Percentiles rank a stretch among this genome's conserved stretches.
These are phyloP conservation scores for Candida piceae DNA, from an alignment of 805 yeast genomes.

Conservation along the genomic window DNA sequence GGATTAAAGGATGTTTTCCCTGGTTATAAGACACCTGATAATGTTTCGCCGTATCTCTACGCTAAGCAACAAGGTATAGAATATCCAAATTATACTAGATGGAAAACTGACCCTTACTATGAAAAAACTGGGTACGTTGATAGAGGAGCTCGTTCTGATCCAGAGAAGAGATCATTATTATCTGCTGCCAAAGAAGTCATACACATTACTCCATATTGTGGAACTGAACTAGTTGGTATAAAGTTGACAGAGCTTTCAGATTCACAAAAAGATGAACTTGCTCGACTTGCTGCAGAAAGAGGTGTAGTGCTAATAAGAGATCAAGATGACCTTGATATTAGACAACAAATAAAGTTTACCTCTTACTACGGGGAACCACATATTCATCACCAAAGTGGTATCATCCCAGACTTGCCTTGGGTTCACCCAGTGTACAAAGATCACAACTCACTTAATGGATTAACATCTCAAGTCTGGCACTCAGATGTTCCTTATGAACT, in stretches of 20 bases:
- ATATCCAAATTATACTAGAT: slow-evolving; percentile 13
- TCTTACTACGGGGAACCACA: slow-evolving; percentile 39
- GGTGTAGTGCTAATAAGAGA: slow-evolving; percentile 43
- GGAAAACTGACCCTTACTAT: slow-evolving; percentile 13
- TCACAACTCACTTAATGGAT: slow-evolving; percentile 28
- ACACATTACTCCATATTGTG: slow-evolving; percentile 41
- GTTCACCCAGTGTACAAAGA: slow-evolving; percentile 32
- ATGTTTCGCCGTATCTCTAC: slow-evolving; percentile 10
- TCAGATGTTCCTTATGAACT: slow-evolving; percentile 67
- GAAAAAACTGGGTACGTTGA: slow-evolving; percentile 9
- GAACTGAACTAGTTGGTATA: slow-evolving; percentile 51
- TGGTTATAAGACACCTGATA: slow-evolving; percentile 9
- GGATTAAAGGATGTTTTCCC: slow-evolving; percentile 9
- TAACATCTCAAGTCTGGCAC: slow-evolving; percentile 49
- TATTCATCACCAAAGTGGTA: slow-evolving; percentile 32
- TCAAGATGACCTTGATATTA: slow-evolving; percentile 35
- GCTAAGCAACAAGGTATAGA: slow-evolving; percentile 11
- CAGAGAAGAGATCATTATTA: slow-evolving; percentile 33
- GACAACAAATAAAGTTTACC: slow-evolving; percentile 37
- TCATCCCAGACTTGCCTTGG: slow-evolving; percentile 32
- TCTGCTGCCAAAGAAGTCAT: slow-evolving; percentile 37
- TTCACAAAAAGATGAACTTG: slow-evolving; percentile 40
- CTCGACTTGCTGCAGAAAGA: slow-evolving; percentile 40
- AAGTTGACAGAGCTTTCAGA: slow-evolving; percentile 36
- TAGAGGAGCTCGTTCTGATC: slow-evolving; percentile 13